Evolutionary conservation across 108 stramenopile genomes (phyloP).

Genomic region (Skeletonema costatum): DNA sequence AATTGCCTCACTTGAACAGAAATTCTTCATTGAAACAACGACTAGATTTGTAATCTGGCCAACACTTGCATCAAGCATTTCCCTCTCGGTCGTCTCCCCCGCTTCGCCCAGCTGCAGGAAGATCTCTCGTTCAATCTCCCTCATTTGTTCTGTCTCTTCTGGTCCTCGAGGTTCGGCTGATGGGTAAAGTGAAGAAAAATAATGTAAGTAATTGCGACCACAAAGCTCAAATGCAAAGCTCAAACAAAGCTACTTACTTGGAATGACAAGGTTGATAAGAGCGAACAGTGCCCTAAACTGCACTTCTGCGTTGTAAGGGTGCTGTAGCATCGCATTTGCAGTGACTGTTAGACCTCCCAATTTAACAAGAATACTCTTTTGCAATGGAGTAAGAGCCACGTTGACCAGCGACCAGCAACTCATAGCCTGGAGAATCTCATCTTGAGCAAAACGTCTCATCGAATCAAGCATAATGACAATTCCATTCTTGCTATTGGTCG

Average conservation of each 20-base stretch:
- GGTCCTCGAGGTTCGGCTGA: slow-evolving; percentile 45
- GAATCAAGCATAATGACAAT: slow-evolving; percentile 90
- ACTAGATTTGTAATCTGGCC: slow-evolving; percentile 77
- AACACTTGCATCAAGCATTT: slow-evolving; percentile 79
- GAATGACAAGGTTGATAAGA: slow-evolving; percentile 93
- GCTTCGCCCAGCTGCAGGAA: slow-evolving; percentile 50
- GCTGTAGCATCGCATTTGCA: slow-evolving; percentile 83
- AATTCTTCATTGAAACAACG: slow-evolving; percentile 86
- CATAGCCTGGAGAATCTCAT: slow-evolving; percentile 90
- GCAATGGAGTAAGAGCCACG: slow-evolving; percentile 84
- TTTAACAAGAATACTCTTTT: slow-evolving; percentile 79
- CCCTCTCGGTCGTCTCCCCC: slow-evolving; percentile 57
- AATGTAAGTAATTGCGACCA: not conserved
- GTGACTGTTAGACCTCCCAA: slow-evolving; percentile 83
- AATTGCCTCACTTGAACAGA: slow-evolving; percentile 87
- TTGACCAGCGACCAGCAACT: slow-evolving; percentile 95
- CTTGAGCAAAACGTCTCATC: slow-evolving; percentile 75
- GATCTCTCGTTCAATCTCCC: slow-evolving; percentile 44
- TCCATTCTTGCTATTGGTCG: slow-evolving; percentile 63
- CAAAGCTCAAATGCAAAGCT: not conserved
- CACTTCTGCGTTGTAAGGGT: slow-evolving; percentile 87
- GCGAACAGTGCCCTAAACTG: slow-evolving; percentile 94
- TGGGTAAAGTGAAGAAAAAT: not conserved
- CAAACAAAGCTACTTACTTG: slow-evolving; percentile 50
- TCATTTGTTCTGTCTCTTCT: slow-evolving; percentile 43